phyloP scores from a whole-genome alignment of 2,329 filamentous ascomycete species.

The Amesomyces nigricolor region DNA sequence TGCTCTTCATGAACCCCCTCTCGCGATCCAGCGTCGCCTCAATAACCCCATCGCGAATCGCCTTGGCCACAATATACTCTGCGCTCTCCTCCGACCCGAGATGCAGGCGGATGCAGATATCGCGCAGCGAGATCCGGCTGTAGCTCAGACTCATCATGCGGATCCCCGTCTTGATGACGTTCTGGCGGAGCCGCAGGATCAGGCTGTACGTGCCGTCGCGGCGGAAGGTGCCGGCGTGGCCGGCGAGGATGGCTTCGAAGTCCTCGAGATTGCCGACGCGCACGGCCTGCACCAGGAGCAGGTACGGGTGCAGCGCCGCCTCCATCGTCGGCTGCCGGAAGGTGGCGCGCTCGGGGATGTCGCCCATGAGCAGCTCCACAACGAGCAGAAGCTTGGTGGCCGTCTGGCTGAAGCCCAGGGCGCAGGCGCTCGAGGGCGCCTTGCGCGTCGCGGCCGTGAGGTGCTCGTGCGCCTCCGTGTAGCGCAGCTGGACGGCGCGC shows the following conservation, averaged over 20 bases:
- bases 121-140: slow-evolving; percentile 90
- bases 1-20: slow-evolving; percentile 97
- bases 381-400: slow-evolving; percentile 95
- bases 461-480: slow-evolving; percentile 95
- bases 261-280: slow-evolving; percentile 93
- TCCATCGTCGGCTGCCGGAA: slow-evolving; percentile 89
- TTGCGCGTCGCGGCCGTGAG: slow-evolving; percentile 90
- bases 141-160: slow-evolving; percentile 99
- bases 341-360: slow-evolving; percentile 90
- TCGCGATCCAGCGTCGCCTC: slow-evolving; percentile 92
- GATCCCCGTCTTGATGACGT: slow-evolving; percentile 98
- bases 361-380: slow-evolving; percentile 95
- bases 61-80: slow-evolving; percentile 98
- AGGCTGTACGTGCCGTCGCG: slow-evolving; percentile 93
- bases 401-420: slow-evolving; percentile 90
- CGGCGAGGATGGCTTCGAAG: slow-evolving; percentile 80
- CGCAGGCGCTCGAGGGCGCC: slow-evolving; percentile 81
- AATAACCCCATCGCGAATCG: slow-evolving; percentile 94
- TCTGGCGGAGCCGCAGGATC: slow-evolving; percentile 89
- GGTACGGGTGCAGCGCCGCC: slow-evolving; percentile 83
- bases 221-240: slow-evolving; percentile 78
- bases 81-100: slow-evolving; percentile 94
- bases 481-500: slow-evolving; percentile 90
- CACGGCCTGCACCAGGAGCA: slow-evolving; percentile 88
- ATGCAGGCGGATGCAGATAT: slow-evolving; percentile 93